Evolutionary conservation across 2,329 filamentous ascomycete genomes (phyloP).

Genomic region (Fusarium agapanthi): DNA sequence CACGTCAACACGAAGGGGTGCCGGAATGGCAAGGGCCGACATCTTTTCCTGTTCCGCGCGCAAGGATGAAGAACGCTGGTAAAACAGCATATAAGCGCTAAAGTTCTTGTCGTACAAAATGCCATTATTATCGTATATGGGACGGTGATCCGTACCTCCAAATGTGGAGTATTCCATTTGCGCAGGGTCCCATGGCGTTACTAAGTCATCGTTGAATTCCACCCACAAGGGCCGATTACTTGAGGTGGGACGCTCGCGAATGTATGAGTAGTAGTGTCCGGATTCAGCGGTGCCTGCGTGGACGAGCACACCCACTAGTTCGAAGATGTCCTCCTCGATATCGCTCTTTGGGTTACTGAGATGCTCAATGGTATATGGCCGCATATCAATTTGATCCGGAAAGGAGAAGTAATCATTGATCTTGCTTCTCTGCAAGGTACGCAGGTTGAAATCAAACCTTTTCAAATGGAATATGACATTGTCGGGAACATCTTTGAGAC

Average conservation of each 20-base stretch:
- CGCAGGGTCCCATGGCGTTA: slow-evolving; percentile 76
- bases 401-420: slow-evolving; percentile 97
- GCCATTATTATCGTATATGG: slow-evolving; percentile 56
- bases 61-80: slow-evolving; percentile 79
- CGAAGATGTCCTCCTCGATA: slow-evolving; percentile 78
- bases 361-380: slow-evolving; percentile 87
- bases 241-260: slow-evolving; percentile 76
- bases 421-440: slow-evolving; percentile 83
- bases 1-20: slow-evolving; percentile 55
- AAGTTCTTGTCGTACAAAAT: slow-evolving; percentile 72
- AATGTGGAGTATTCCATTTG: slow-evolving; percentile 82
- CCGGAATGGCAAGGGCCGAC: slow-evolving; percentile 40
- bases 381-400: slow-evolving; percentile 83
- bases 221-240: slow-evolving; percentile 71
- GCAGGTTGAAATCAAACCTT: slow-evolving; percentile 82
- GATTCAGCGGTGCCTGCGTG: slow-evolving; percentile 93
- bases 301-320: slow-evolving; percentile 93
- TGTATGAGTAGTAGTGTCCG: slow-evolving; percentile 97
- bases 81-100: slow-evolving; percentile 98
- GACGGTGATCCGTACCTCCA: slow-evolving; percentile 71
- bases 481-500: slow-evolving; percentile 90
- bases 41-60: slow-evolving; percentile 60
- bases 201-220: slow-evolving; percentile 93
- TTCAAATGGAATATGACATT: slow-evolving; percentile 96
- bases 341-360: slow-evolving; percentile 70